These are phyloP conservation scores for Olyra latifolia DNA, from an alignment of 176 grass and related monocot species.

Conservation along the genomic window DNA sequence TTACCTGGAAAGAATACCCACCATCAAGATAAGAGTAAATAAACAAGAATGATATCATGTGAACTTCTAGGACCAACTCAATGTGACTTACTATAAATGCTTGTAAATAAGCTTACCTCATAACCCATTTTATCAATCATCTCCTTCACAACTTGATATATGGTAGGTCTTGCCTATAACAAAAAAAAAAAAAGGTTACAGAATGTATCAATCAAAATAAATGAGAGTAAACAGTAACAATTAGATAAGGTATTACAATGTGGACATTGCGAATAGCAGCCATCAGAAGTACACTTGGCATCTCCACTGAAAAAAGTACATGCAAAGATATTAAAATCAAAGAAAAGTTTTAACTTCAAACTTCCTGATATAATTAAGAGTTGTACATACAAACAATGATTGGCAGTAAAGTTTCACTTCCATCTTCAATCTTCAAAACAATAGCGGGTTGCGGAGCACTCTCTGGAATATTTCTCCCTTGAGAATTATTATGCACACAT, in stretches of 20 bases:
- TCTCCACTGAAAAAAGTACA: slow-evolving; percentile 68
- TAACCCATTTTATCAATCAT: slow-evolving; percentile 91
- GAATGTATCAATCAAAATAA: background rate
- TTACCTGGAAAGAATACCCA: slow-evolving; percentile 53
- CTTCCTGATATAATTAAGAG: slow-evolving; percentile 4
- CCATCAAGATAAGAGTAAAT: slow-evolving; percentile 16
- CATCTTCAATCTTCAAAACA: slow-evolving; percentile 95
- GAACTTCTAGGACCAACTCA: background rate
- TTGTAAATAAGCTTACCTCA: slow-evolving; percentile 46
- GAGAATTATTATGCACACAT: slow-evolving; percentile 76
- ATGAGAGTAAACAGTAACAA: background rate
- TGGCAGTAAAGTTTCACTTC: slow-evolving; percentile 82
- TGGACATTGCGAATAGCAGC: slow-evolving; percentile 93
- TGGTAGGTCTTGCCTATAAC: slow-evolving; percentile 74
- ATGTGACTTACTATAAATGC: background rate
- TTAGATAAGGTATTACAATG: slow-evolving; percentile 64
- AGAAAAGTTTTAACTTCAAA: background rate
- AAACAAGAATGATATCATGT: background rate
- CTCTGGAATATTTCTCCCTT: slow-evolving; percentile 72
- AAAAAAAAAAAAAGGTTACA: slow-evolving; percentile 22
- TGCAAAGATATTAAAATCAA: slow-evolving; percentile 6
- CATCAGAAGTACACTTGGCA: slow-evolving; percentile 93
- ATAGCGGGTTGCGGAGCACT: slow-evolving; percentile 86
- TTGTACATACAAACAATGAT: slow-evolving; percentile 92
- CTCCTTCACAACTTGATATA: slow-evolving; percentile 90